Base-by-base conservation (phyloP, 2,329 filamentous ascomycete genomes). In the Alternaria viburni region DNA sequence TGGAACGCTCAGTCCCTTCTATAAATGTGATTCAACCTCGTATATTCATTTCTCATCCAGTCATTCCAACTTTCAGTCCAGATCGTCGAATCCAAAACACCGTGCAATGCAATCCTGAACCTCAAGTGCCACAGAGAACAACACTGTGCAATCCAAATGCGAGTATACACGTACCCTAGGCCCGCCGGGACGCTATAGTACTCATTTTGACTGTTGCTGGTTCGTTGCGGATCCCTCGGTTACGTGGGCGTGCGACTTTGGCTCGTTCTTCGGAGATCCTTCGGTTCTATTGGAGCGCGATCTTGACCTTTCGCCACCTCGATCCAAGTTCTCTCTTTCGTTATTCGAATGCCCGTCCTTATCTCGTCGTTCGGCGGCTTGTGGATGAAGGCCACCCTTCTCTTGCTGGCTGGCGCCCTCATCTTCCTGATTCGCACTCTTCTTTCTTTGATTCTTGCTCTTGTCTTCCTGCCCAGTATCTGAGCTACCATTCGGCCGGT, bases 301-400 rank as follows among this genome's bases (percentile, higher is more conserved):
- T 41, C 54, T 55, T 15, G 61, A 56, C 11, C 66, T 54, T 19
- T 64, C 62, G 7, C 64, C 66, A 12, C 64, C 64, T 45, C 62
- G 55, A 11, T 10, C 30, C 4, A 59, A 32, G n/a, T 52, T 59
- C 17, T 63, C 60, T 32, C 62, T 49, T 15, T 60, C 60, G 4
- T 41, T 11, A 9, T 46, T 32, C 4, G 19, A 12, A 5, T 36
- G 25, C 11, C 10, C 11, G 6, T 61, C 54, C 8, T 30, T 28
- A 5, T 60, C 19, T 19, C 30, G 51, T 45, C 11, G 44, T 30
- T 60, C 45, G 5, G 51, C 51, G 6, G 51, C 45, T 25, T 15
- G 46, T 17, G 50, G 50, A 3, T 41, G 52, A 3, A 59, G 32
- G 13, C 30, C 11, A 17, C 9, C 49, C 6, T 5, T 51, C 3